Evolutionary conservation across 192 early-diverging fungal genomes (phyloP), one percentile per base, ranked within the genome.

Genomic region (Allomyces arbusculus): DNA sequence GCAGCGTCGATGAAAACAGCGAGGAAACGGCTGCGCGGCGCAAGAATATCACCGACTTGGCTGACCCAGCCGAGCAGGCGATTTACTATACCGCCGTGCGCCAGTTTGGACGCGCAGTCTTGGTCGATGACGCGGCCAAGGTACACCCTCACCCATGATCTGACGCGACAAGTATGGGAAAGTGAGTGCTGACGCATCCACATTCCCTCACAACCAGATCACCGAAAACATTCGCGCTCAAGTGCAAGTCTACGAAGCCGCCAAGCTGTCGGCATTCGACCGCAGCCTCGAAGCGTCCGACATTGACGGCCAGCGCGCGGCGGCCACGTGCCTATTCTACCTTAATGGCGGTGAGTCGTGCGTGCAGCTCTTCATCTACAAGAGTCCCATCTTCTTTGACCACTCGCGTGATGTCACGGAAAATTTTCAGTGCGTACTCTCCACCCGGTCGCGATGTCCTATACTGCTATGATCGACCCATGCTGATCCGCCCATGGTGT

Each of bases 341-440:
- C 77, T 92, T 28, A 87, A 90, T 75, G 89, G 86, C 43, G 90
- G 89, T 4, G 69, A 68, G 33, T 72, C 79, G 19, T 84, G 82
- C 66, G 83, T 89, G 58, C 81, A 88, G 65, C 78, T 87, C 1
- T 92, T 87, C 70, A 84, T 91, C 62, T 86, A 89, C 24, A 92
- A 92, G 68, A 86, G 89, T 69, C 86, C 84, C 55, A 83, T 92
- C 24, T 91, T 92, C 65, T 92, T 85, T 69, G 90, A 92, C 73
- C 79, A 84, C 63, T 84, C 86, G 24, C 78, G 74, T 61, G 68
- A 77, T 55, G 71, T 80, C 16, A 65, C 75, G 44, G 82, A 78
- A 64, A 83, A 83, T 65, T 75, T 83, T 7, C 33, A 40, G 33
- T 40, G 33, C 33, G 33, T 40, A 8, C 7, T 40, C 33, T 40